Percentiles rank a stretch among this genome's conserved stretches.
Evolutionary conservation across 345 rosid species (phyloP).

Genomic region (Euclidium syriacum): DNA sequence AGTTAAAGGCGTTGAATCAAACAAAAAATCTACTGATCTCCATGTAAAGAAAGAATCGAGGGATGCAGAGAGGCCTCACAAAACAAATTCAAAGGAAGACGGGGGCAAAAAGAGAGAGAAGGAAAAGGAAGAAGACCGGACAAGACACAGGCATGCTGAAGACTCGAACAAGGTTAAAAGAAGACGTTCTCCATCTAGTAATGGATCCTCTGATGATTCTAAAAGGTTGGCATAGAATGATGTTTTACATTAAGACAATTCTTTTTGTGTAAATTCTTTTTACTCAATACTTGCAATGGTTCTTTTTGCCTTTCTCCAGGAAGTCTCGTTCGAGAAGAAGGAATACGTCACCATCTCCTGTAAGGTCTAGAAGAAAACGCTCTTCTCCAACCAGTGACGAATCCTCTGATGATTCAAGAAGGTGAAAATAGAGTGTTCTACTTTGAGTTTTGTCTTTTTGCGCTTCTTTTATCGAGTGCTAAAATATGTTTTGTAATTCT

Average conservation of each 20-base stretch:
- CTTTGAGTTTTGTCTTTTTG: slow-evolving; percentile 19
- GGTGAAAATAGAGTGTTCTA: slow-evolving; percentile 36
- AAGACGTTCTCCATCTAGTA: slow-evolving; percentile 56
- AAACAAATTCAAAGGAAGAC: slow-evolving; percentile 49
- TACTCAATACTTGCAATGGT: not conserved
- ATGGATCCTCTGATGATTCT: slow-evolving; percentile 71
- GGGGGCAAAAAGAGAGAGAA: slow-evolving; percentile 41
- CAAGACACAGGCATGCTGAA: slow-evolving; percentile 37
- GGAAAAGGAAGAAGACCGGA: slow-evolving; percentile 49
- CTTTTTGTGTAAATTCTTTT: slow-evolving; percentile 4
- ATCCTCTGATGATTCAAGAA: slow-evolving; percentile 71
- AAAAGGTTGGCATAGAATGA: slow-evolving; percentile 44
- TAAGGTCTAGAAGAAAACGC: slow-evolving; percentile 74
- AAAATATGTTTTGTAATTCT: slow-evolving; percentile 3
- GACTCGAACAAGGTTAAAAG: slow-evolving; percentile 66
- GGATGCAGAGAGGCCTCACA: slow-evolving; percentile 48
- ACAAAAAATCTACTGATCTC: slow-evolving; percentile 36
- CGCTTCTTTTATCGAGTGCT: not conserved
- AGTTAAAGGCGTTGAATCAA: slow-evolving; percentile 47
- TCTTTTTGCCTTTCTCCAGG: slow-evolving; percentile 35
- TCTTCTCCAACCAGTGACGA: slow-evolving; percentile 65
- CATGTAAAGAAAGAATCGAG: slow-evolving; percentile 49
- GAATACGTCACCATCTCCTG: slow-evolving; percentile 68
- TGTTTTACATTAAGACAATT: slow-evolving; percentile 5
- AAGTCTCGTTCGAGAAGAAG: slow-evolving; percentile 52